Base-by-base conservation (phyloP, 768 basidiomycete species). In the Russula dissimulans region DNA sequence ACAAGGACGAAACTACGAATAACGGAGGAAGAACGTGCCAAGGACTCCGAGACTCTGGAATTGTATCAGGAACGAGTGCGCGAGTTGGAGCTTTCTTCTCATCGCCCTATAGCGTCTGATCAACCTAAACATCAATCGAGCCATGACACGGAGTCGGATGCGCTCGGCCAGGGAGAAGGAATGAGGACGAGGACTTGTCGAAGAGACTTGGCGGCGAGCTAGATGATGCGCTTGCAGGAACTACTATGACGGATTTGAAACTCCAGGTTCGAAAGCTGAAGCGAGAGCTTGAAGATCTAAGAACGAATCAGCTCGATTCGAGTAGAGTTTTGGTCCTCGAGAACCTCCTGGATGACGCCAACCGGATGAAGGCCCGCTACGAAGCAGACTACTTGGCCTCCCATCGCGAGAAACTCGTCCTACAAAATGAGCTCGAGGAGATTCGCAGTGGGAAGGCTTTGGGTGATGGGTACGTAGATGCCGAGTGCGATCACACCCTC, bases 211-310 rank as follows among this genome's bases (percentile, higher is more conserved):
- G 85, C 43, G 84, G 85, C 31, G 94, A 95, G 73, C 76, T 97
- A n/a, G 90, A 93, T 60, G 85, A 93, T 65, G 91, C 91, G 0
- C 79, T 92, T 46, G 71, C 82, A 31, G 90, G 91, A 29, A 89
- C 85, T 49, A 92, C 88, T 11, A 94, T 86, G 84, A 98, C 93
- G 1, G 91, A 93, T 69, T 76, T 97, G 63, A 97, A 95, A 70
- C 77, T 97, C 32, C 87, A 91, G 69, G 82, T 97, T 52, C 83
- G 86, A 61, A 86, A 83, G 61, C 79, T 97, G 32, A 77, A 89
- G 69, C 76, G 92, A 29, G 92, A 97, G 69, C 77, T 98, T 36
- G 85, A 86, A 51, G 80, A 83, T 5, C 79, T 87, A 36, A 79
- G 79, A 71, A 84, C 83, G 71, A 86, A 89, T 62, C 85, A 88